phyloP scores from a whole-genome alignment of 495 filamentous ascomycete genomes.

The Bathelium albidoporum region DNA sequence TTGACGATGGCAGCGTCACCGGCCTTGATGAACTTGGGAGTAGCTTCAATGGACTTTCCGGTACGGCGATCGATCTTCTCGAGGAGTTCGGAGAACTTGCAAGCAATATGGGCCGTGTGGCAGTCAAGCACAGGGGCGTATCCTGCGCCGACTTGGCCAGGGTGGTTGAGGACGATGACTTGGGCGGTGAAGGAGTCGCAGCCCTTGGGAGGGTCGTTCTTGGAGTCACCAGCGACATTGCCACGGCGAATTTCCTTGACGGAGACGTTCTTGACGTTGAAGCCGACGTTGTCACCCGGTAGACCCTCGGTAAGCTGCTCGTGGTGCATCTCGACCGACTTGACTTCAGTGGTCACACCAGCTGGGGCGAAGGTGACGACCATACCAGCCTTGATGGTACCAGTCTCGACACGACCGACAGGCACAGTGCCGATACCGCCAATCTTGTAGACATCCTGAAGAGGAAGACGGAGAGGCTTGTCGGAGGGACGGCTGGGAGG shows the following conservation, averaged over 20 bases:
- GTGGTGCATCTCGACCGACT: slow-evolving; percentile 99
- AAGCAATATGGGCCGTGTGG: slow-evolving; percentile 99
- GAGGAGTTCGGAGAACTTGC: slow-evolving; percentile 97
- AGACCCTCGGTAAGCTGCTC: slow-evolving; percentile 94
- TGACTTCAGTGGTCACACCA: slow-evolving; percentile 99
- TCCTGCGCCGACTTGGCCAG: slow-evolving; percentile 96
- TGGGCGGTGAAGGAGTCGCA: slow-evolving; percentile 94
- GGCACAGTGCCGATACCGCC: slow-evolving; percentile 99
- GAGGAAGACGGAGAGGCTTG: slow-evolving; percentile 98
- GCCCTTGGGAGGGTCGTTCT: slow-evolving; percentile 93
- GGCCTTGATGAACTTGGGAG: slow-evolving; percentile 99
- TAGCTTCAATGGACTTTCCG: slow-evolving; percentile 85
- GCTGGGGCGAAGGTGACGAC: slow-evolving; percentile 92
- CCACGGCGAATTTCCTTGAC: slow-evolving; percentile 99
- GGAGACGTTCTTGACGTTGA: slow-evolving; percentile 99
- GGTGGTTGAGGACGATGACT: slow-evolving; percentile 99
- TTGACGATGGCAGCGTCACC: slow-evolving; percentile 99
- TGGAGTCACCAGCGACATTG: slow-evolving; percentile 98
- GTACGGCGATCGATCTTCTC: slow-evolving; percentile 99
- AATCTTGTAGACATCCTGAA: slow-evolving; percentile 99
- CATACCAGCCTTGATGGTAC: slow-evolving; percentile 96
- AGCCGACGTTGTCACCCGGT: slow-evolving; percentile 99
- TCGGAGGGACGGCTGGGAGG: slow-evolving; percentile 84
- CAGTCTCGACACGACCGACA: slow-evolving; percentile 99
- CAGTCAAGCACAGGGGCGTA: slow-evolving; percentile 98